Evolutionary conservation across 2,329 filamentous ascomycete species (phyloP), one percentile per base, ranked within the genome.

Genomic region (Stagonosporopsis rhizophila): DNA sequence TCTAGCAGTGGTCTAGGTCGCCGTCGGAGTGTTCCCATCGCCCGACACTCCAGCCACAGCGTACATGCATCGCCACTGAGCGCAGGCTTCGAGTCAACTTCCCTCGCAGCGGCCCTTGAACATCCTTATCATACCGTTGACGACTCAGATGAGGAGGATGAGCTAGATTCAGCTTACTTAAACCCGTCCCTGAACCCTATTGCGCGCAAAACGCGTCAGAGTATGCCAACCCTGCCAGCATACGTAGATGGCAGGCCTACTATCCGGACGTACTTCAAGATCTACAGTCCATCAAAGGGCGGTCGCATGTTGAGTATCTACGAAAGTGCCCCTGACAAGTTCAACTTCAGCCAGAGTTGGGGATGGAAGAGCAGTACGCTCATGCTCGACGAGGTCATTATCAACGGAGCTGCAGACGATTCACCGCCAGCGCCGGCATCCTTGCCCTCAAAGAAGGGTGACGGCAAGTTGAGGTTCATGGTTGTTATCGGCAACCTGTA

Each of bases 211-310:
- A 45, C 61, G 0, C 64, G 66, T 4, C 35, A 62, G 20, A 41
- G 58, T 6, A 46, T 63, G 4, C 75, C 82, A 0, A 79, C 82
- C 0, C 68, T 86, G 5, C 81, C 82, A 0, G 76, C 81, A 1
- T 86, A 86, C 60, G 78, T 83, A 30, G 83, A 86, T 61, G 77
- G 75, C 2, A 76, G 83, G 1, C 83, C 83, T 0, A 85, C 82
- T 1, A 85, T 86, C 68, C 82, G 81, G 64, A 86, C 84, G 0
- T 86, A 86, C 62, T 86, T 86, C 74, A 86, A 86, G 67, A 86
- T 86, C 48, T 86, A 85, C 71, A 81, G 77, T n/a, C 83, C 84
- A 0, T 81, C 78, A 20, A 83, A 84, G 60, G 83, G 82, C n/a
- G 84, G 83, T 3, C 73, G 83, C 14, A 81, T 85, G 77, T 68